Conservation (phyloP, 2,329 filamentous ascomycete genomes). For the Pezicula radicicola region DNA sequence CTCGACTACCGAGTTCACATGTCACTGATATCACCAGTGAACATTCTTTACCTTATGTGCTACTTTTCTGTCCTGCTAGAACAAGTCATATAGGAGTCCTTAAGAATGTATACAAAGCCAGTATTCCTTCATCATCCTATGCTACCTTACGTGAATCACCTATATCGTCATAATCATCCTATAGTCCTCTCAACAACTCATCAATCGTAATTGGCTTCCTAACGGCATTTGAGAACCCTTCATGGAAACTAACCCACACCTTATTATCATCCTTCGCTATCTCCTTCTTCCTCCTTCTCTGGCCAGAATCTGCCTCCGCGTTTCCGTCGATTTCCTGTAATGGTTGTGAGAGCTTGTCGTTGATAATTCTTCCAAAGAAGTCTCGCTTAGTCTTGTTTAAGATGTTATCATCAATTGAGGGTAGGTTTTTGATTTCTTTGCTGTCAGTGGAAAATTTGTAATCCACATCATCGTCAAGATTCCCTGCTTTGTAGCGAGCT, state of each 20-base stretch:
- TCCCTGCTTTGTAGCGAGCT: conserved; percentile 58
- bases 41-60: too few relatives aligned
- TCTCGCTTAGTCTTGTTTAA: conserved; percentile 60
- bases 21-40: too few relatives aligned
- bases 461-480: conserved; percentile 30
- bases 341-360: conserved; percentile 35
- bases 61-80: too few relatives aligned
- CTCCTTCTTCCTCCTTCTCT: conserved; percentile 27
- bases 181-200: conserved; percentile 72
- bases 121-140: too few relatives aligned
- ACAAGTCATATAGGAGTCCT: too few relatives aligned
- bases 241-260: conserved; percentile 86
- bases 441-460: conserved; percentile 14
- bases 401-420: conserved; percentile 1
- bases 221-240: conserved; percentile 90
- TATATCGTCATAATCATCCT: conserved; percentile 7
- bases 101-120: too few relatives aligned
- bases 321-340: conserved; percentile 40
- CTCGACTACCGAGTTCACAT: too few relatives aligned
- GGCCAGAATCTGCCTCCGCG: conserved; percentile 59
- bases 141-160: neutral
- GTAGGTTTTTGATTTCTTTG: conserved; percentile 21
- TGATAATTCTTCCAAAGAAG: conserved; percentile 78
- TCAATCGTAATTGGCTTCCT: conserved; percentile 79
- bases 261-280: conserved; percentile 47